phyloP scores from a whole-genome alignment of 2,329 filamentous ascomycete species.

The Colletotrichum sp. region DNA sequence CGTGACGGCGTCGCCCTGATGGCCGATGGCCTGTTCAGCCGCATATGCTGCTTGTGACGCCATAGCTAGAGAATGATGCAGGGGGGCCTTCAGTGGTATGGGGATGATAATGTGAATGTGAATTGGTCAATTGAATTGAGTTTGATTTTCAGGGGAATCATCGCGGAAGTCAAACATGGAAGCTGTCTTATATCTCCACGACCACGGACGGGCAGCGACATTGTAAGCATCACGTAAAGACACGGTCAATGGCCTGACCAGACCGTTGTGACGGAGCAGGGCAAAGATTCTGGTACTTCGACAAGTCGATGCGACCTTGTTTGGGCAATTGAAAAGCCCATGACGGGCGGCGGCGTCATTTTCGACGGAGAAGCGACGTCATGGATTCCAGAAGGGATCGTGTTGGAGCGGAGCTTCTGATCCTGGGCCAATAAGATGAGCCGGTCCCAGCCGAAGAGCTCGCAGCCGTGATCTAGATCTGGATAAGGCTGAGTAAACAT shows the following conservation, averaged over 20 bases:
- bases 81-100: not conserved
- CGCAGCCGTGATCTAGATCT: not conserved
- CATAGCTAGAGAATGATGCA: constrained; percentile 42
- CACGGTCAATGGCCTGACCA: not conserved
- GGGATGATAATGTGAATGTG: not conserved
- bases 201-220: not conserved
- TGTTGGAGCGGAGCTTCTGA: not conserved
- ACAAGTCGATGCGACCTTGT: not conserved
- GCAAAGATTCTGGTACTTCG: not conserved
- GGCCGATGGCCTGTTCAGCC: constrained; percentile 71
- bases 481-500: not conserved
- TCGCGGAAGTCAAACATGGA: not conserved
- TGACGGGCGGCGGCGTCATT: constrained; percentile 15
- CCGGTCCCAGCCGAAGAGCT: not conserved
- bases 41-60: constrained; percentile 70
- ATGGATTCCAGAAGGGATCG: constrained; percentile 1
- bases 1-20: constrained; percentile 68
- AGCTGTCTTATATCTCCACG: not conserved
- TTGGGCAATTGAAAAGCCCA: not conserved
- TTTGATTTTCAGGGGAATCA: fast-evolving
- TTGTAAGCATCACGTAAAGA: not conserved
- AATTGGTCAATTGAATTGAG: not conserved
- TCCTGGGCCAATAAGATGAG: not conserved
- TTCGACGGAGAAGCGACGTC: constrained; percentile 9
- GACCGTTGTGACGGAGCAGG: not conserved